Evolutionary conservation across 2,329 filamentous ascomycete genomes (phyloP), one percentile per base, ranked within the genome.

Genomic region (Diplodia scrobiculata): DNA sequence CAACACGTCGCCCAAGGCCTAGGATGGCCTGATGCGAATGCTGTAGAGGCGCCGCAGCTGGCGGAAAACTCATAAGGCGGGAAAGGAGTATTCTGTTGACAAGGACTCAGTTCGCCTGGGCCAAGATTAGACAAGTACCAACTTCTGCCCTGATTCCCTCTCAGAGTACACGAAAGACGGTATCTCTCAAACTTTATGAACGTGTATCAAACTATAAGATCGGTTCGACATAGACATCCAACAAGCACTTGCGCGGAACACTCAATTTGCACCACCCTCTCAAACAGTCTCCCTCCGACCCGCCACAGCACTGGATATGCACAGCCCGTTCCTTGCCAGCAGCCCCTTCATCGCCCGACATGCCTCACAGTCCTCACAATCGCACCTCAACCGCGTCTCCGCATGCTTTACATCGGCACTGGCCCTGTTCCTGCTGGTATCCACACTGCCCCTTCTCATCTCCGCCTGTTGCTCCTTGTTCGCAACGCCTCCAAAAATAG

Each of bases 211-310:
- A 41, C 36, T 41, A 17, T 41, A 41, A 41, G 13, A 41, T 41
- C 5, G 36, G 36, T 1, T 41, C 36, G 36, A 5, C 41, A 19
- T 19, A 45, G n/a, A 25, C 29, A n/a, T 13, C 5, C 6, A 19
- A n/a, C 11, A 38, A 55, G 52, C 5, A 55, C n/a, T 21, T 51
- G 9, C 4, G 11, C 11, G 11, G 19, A 6, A 51, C 21, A 4
- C 21, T n/a, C 17, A 17, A 41, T 4, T 17, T 41, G 17, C 41
- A 45, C 41, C 13, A 45, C 3, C 10, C 27, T 50, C 3, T 66
- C 53, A 66, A 52, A 52, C 47, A 21, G 64, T 60, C n/a, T 60
- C 64, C 32, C 64, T 60, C 17, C 64, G 38, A 17, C 45, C 54
- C 13, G n/a, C 29, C 19, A 19, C 53, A 32, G 34, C 25, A 21